Conservation (phyloP, 371 early-diverging fungal species). For the Basidiobolus meristosporus region DNA sequence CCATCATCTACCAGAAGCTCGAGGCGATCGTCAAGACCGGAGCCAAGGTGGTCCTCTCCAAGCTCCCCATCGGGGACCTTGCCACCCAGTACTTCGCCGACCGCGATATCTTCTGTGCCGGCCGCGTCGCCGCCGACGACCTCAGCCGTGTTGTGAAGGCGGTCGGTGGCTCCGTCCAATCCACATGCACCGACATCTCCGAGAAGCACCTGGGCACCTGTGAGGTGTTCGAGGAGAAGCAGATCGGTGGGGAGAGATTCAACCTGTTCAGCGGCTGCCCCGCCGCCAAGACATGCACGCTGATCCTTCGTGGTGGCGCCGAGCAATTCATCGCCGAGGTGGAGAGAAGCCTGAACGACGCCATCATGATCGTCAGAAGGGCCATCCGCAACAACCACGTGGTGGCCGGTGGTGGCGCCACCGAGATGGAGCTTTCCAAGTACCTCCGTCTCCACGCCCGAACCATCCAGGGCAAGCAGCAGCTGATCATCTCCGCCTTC, state of each 20-base stretch:
- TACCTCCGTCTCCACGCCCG: conserved; percentile 82
- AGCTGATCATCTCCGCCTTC: conserved; percentile 89
- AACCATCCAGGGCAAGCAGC: conserved; percentile 90
- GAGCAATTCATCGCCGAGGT: conserved; percentile 99
- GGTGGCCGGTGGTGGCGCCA: conserved; percentile 97
- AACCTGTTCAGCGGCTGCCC: conserved; percentile 92
- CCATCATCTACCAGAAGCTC: conserved; percentile 96
- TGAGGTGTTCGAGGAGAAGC: conserved; percentile 90
- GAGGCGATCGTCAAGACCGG: conserved; percentile 95
- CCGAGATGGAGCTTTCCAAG: conserved; percentile 95
- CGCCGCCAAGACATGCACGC: conserved; percentile 86
- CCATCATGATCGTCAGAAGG: conserved; percentile 96
- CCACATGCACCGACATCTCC: conserved; percentile 72
- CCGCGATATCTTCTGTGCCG: conserved; percentile 98
- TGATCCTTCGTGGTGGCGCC: conserved; percentile 97
- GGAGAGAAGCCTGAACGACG: conserved; percentile 96
- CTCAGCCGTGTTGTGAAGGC: conserved; percentile 87
- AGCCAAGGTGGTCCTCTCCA: conserved; percentile 97
- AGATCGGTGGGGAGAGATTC: conserved; percentile 95
- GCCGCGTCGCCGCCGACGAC: conserved; percentile 91
- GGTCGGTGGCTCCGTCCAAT: conserved; percentile 89
- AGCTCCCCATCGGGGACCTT: conserved; percentile 97
- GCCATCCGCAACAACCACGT: conserved; percentile 87
- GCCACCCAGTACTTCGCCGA: conserved; percentile 99
- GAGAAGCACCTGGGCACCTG: conserved; percentile 78